Evolutionary conservation across 331 rosid genomes (phyloP).

Genomic region (Spiraea crenata): DNA sequence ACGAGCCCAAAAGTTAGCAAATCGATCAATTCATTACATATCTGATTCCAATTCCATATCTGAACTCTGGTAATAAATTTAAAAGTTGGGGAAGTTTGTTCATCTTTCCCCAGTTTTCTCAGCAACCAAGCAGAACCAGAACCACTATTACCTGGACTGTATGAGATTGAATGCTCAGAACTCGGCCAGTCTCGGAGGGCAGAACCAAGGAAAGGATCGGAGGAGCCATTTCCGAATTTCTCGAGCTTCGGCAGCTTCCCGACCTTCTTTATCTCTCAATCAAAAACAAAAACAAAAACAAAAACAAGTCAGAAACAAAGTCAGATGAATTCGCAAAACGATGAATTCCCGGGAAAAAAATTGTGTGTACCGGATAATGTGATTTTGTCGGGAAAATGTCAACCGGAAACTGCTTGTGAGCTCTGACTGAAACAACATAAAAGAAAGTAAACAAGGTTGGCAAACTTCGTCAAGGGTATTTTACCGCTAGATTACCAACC

Average conservation of each 20-base stretch:
- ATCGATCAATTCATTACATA: background rate
- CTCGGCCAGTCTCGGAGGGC: conserved; percentile 87
- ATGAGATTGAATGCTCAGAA: conserved; percentile 90
- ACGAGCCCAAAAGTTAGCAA: background rate
- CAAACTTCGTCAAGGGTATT: background rate
- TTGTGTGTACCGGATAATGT: conserved; percentile 38
- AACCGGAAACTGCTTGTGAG: background rate
- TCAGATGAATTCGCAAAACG: background rate
- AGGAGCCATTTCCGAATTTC: conserved; percentile 57
- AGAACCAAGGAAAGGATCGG: conserved; percentile 77
- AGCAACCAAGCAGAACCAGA: conserved; percentile 7
- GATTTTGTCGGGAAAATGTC: conserved; percentile 22
- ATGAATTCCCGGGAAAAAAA: background rate
- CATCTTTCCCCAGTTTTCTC: background rate
- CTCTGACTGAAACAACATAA: conserved; percentile 31
- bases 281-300: background rate
- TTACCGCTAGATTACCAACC: too few species aligned
- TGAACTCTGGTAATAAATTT: background rate
- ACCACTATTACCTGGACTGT: conserved; percentile 67
- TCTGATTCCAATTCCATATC: background rate
- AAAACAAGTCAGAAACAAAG: background rate
- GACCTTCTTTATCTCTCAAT: conserved; percentile 1
- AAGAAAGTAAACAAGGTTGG: background rate
- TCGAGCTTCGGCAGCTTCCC: conserved; percentile 20
- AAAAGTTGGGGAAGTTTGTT: background rate